These are phyloP conservation scores for Akanthomyces lecanii DNA, from an alignment of 2,329 filamentous ascomycete species.

Conservation along the genomic window DNA sequence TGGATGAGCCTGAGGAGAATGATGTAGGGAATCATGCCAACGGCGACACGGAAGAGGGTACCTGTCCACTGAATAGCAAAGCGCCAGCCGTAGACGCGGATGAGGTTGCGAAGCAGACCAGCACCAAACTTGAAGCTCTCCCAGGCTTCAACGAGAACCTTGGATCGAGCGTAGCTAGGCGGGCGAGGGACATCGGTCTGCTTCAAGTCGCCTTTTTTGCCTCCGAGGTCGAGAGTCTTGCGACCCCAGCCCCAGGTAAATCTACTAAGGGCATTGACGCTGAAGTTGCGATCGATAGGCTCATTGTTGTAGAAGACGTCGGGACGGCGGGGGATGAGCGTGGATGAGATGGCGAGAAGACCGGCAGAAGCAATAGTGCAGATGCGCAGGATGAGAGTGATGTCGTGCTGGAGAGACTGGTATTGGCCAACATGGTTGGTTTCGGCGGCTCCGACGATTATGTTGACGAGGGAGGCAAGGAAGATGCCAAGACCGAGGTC, in stretches of 20 bases:
- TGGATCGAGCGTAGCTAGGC: slow-evolving; percentile 49
- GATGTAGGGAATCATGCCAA: slow-evolving; percentile 69
- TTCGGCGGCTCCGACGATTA: slow-evolving; percentile 42
- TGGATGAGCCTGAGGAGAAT: slow-evolving; percentile 62
- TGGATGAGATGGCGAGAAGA: slow-evolving; percentile 43
- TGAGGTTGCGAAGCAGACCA: slow-evolving; percentile 57
- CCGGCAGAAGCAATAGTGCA: slow-evolving; percentile 43
- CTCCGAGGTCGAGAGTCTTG: slow-evolving; percentile 50
- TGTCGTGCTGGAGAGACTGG: slow-evolving; percentile 32
- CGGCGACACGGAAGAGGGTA: slow-evolving; percentile 48
- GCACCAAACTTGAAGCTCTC: slow-evolving; percentile 41
- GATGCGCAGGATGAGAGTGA: slow-evolving; percentile 43
- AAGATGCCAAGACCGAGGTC: slow-evolving; percentile 49
- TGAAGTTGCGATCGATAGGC: slow-evolving; percentile 60
- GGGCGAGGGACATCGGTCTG: slow-evolving; percentile 59
- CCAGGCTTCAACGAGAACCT: slow-evolving; percentile 48
- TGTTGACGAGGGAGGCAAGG: slow-evolving; percentile 43
- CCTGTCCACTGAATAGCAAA: slow-evolving; percentile 58
- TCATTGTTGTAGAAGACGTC: slow-evolving; percentile 57
- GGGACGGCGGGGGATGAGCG: slow-evolving; percentile 63
- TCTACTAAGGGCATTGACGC: slow-evolving; percentile 55
- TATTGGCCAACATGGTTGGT: slow-evolving; percentile 33
- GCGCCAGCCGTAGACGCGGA: slow-evolving; percentile 51
- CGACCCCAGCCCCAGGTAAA: slow-evolving; percentile 64
- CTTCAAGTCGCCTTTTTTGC: slow-evolving; percentile 56